Evolutionary conservation across 148 eudicot genomes (phyloP), one percentile per base, ranked within the genome.

Genomic region (Oxyria digyna): DNA sequence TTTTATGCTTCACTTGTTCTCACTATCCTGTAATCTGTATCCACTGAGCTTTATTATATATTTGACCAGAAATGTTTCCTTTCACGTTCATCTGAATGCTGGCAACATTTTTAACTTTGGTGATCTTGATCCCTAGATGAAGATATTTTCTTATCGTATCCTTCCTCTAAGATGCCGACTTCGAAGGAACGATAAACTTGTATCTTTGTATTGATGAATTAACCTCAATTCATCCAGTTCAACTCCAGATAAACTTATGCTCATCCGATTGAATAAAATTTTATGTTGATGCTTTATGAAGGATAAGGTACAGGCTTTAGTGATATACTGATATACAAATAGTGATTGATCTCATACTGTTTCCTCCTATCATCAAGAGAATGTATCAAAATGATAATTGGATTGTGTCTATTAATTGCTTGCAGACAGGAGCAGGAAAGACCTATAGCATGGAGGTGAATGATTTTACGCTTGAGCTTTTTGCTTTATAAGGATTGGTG

Each of bases 401-500:
- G 31, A 27, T 8, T 59, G 38, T 59, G 27, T 6, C 37, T 57
- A 4, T 59, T 15, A 27, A 59, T 59, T 59, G 18, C 65, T 71
- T 6, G 67, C 89, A 92, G 97, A 92, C 97, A 62, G 96, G 96
- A 82, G 96, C 97, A 2, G 97, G 97, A 70, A 92, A 92, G 85
- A 92, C 96, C 10, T 87, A 92, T 76, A 89, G 83, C 77, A 85
- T 92, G 94, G 96, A 92, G 97, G 97, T 91, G 83, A 78, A 72
- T 40, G 35, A 42, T 23, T 43, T 73, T 48, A 66, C 49, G 12
- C 45, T 26, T 42, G 32, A 62, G 18, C 26, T 10, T 33, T 21
- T 20, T 67, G 8, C 18, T 73, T 29, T 17, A 18, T 35, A 69
- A 12, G 7, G 4, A 32, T 54, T 8, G 31, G 35, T 29, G 37